A percentile compares a stretch with the other conserved stretches of the same genome.
Evolutionary conservation across 768 basidiomycete genomes (phyloP).

Genomic region (Rhizopogon salebrosus): DNA sequence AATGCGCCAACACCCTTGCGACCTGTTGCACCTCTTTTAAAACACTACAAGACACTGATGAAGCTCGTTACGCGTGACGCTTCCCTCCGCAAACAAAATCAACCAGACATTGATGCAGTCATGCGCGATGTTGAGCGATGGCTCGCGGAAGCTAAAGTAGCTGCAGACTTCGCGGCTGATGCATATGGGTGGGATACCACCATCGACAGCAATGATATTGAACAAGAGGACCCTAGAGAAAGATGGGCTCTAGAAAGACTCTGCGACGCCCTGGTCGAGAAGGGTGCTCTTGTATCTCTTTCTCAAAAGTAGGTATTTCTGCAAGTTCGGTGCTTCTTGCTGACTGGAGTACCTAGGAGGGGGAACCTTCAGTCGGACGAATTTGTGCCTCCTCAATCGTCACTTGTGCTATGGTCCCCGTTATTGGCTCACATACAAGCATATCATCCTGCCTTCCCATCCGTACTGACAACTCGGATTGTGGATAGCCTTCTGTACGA

Average conservation of each 20-base stretch:
- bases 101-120: conserved; percentile 42
- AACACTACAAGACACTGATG: conserved; percentile 64
- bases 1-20: conserved; percentile 36
- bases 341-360: conserved; percentile 40
- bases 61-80: conserved; percentile 63
- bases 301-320: conserved; percentile 65
- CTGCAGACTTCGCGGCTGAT: conserved; percentile 46
- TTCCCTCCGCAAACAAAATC: conserved; percentile 48
- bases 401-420: conserved; percentile 62
- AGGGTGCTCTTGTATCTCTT: conserved; percentile 74
- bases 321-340: conserved; percentile 1
- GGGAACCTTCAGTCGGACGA: conserved; percentile 35
- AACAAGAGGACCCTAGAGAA: conserved; percentile 50
- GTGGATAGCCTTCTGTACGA: conserved; percentile 29
- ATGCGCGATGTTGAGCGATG: conserved; percentile 70
- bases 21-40: conserved; percentile 62
- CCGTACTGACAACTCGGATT: conserved; percentile 43
- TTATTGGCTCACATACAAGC: conserved; percentile 53
- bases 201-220: conserved; percentile 17
- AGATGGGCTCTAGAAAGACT: conserved; percentile 64
- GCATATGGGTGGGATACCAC: conserved; percentile 41
- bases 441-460: conserved; percentile 52
- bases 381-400: conserved; percentile 45
- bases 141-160: conserved; percentile 69
- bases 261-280: conserved; percentile 60